Percentiles rank a stretch among this genome's conserved stretches.
Conservation (phyloP, 805 yeast genomes). For the Metschnikowia cubensis region DNA sequence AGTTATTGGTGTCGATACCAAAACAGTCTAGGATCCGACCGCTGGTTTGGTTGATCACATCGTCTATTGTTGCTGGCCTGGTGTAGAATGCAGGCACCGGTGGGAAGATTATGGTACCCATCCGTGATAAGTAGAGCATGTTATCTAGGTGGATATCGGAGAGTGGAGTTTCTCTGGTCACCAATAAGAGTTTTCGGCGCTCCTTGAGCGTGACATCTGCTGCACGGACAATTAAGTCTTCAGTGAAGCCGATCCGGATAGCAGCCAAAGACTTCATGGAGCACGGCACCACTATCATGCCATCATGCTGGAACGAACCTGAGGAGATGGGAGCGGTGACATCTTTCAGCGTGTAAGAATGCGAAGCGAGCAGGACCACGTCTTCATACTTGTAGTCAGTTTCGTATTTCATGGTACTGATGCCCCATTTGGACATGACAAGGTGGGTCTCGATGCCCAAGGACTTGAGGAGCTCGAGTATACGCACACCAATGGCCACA, state of each 20-base stretch:
- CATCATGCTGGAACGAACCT: slow-evolving; percentile 26
- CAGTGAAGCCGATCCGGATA: slow-evolving; percentile 24
- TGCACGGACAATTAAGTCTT: slow-evolving; percentile 24
- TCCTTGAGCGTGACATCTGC: slow-evolving; percentile 28
- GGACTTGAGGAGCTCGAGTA: slow-evolving; percentile 17
- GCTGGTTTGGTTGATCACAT: slow-evolving; percentile 22
- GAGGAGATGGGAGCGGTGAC: slow-evolving; percentile 25
- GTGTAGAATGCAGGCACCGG: slow-evolving; percentile 28
- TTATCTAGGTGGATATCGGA: slow-evolving; percentile 25
- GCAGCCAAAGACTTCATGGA: slow-evolving; percentile 27
- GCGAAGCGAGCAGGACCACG: slow-evolving; percentile 15
- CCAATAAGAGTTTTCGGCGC: slow-evolving; percentile 19
- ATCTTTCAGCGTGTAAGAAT: slow-evolving; percentile 19
- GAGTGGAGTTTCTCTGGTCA: slow-evolving; percentile 26
- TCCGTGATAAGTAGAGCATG: slow-evolving; percentile 19
- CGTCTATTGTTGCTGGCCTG: slow-evolving; percentile 15
- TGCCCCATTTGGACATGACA: slow-evolving; percentile 26
- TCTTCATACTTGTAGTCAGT: slow-evolving; percentile 20
- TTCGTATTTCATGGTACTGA: slow-evolving; percentile 25
- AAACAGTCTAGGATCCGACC: slow-evolving; percentile 24
- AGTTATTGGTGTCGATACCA: slow-evolving; percentile 18
- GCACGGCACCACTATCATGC: slow-evolving; percentile 28
- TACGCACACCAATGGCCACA: slow-evolving; percentile 20
- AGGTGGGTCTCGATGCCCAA: slow-evolving; percentile 22
- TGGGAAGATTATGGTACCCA: slow-evolving; percentile 22